Base-by-base conservation (phyloP, 2,329 filamentous ascomycete genomes). In the Fusarium veterinarium region DNA sequence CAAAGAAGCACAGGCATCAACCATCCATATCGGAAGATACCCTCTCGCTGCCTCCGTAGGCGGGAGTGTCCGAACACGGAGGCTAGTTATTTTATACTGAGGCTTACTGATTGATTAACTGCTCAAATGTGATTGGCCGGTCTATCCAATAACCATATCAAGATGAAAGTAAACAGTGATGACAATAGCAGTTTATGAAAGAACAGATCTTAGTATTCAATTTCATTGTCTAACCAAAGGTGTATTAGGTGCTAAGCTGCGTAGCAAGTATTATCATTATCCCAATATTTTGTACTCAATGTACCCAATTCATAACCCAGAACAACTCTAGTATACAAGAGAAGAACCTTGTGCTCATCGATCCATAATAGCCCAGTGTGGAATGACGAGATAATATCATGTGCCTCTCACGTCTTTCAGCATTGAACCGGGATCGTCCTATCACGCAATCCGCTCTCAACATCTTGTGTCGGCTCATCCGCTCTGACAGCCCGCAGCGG, bases 61-160 rank as follows among this genome's bases (percentile, higher is more conserved):
- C 58, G 44, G 62, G 62, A 68, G 45, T 68, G 64, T 73, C 71
- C 71, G 71, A 73, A 30, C 40, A 59, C 67, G 67, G 71, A 72
- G 71, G 33, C 64, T 68, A 58, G 23, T 14, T 45, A 25, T 59
- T 40, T 40, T 56, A 41, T 64, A 61, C 33, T 69, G 59, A 73
- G 53, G 48, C 56, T 76, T 66, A 66, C 62, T 73, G 75, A 76
- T 76, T 76, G 75, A 76, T 76, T 77, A 76, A 77, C 59, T 60
- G 51, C 28, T 53, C 37, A 23, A 17, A 48, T 70, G 20, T 41
- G 40, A 76, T 76, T 76, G 75, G 75, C 44, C 63, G 11, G 8
- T 17, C 41, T 42, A n/a, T 19, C 23, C 33, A 46, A 35, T 25
- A 31, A 20, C 17, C 7, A 35, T 40, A 56, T 51, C 31, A 40